Evolutionary conservation across 352 stramenopile species (phyloP).

Genomic region (Phytophthora agathidicida): DNA sequence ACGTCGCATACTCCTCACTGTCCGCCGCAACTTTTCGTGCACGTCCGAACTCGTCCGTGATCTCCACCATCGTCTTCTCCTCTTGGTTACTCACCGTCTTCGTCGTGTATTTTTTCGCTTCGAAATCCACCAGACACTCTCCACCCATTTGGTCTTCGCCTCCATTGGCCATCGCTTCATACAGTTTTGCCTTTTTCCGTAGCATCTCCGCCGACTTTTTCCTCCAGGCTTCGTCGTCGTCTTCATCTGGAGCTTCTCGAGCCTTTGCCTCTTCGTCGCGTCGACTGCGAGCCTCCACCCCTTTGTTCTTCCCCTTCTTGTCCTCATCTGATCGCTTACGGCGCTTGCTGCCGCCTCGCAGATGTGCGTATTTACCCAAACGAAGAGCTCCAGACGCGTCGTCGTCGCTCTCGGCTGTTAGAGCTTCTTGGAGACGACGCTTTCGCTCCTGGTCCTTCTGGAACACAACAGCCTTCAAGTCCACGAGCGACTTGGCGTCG

Average conservation of each 20-base stretch:
- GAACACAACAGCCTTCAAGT: slow-evolving; percentile 84
- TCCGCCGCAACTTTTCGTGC: slow-evolving; percentile 43
- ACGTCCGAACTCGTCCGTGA: slow-evolving; percentile 71
- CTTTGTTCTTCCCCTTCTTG: slow-evolving; percentile 39
- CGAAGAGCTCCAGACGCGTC: slow-evolving; percentile 6
- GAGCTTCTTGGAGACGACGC: slow-evolving; percentile 50
- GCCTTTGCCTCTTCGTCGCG: slow-evolving; percentile 57
- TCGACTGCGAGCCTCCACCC: slow-evolving; percentile 58
- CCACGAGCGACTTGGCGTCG: slow-evolving; percentile 83
- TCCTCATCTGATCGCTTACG: slow-evolving; percentile 38
- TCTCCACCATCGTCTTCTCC: slow-evolving; percentile 22
- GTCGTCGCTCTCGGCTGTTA: slow-evolving; percentile 28
- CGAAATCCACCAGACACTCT: slow-evolving; percentile 79
- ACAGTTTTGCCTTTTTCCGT: slow-evolving; percentile 72
- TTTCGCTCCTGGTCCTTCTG: slow-evolving; percentile 84
- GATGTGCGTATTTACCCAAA: slow-evolving; percentile 54
- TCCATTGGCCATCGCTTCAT: slow-evolving; percentile 70
- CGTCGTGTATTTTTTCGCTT: slow-evolving; percentile 42
- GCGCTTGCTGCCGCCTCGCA: slow-evolving; percentile 41
- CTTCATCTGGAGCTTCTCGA: slow-evolving; percentile 52
- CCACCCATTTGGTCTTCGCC: slow-evolving; percentile 17
- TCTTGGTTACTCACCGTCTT: background rate
- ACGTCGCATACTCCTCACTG: slow-evolving; percentile 42
- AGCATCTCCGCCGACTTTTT: slow-evolving; percentile 69
- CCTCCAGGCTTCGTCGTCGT: slow-evolving; percentile 68